phyloP scores from a whole-genome alignment of 2,329 filamentous ascomycete species.

The Colletotrichum caudatum region DNA sequence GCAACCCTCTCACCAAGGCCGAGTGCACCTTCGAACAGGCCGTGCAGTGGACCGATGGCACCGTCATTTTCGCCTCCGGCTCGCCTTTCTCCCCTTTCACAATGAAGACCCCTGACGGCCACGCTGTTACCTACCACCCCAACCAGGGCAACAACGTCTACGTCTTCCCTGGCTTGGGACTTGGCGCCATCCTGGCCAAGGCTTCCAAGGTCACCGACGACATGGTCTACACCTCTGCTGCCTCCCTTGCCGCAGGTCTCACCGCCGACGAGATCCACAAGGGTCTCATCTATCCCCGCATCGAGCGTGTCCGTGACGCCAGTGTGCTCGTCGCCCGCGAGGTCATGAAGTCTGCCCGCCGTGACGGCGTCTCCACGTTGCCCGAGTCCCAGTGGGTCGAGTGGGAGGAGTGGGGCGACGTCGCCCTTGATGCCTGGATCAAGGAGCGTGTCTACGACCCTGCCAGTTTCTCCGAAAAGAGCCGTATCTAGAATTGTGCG shows the following conservation, averaged over 20 bases:
- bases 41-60: conserved; percentile 89
- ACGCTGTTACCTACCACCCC: conserved; percentile 76
- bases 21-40: conserved; percentile 98
- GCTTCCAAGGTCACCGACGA: conserved; percentile 87
- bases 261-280: conserved; percentile 84
- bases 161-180: conserved; percentile 95
- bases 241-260: conserved; percentile 81
- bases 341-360: conserved; percentile 91
- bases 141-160: conserved; percentile 91
- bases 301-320: conserved; percentile 92
- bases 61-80: conserved; percentile 92
- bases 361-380: conserved; percentile 79
- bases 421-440: conserved; percentile 70
- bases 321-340: conserved; percentile 87
- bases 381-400: conserved; percentile 77
- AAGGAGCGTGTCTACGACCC: conserved; percentile 72
- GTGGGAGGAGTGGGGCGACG: conserved; percentile 79
- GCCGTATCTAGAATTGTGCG: conserved; percentile 37
- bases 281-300: conserved; percentile 90
- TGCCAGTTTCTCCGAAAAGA: conserved; percentile 53
- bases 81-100: conserved; percentile 86
- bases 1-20: conserved; percentile 95
- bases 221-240: conserved; percentile 97
- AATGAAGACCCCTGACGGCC: conserved; percentile 69
- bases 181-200: conserved; percentile 93